Base-by-base conservation (phyloP, 1,139 yeast genomes). In the Hanseniaspora gamundiae region DNA sequence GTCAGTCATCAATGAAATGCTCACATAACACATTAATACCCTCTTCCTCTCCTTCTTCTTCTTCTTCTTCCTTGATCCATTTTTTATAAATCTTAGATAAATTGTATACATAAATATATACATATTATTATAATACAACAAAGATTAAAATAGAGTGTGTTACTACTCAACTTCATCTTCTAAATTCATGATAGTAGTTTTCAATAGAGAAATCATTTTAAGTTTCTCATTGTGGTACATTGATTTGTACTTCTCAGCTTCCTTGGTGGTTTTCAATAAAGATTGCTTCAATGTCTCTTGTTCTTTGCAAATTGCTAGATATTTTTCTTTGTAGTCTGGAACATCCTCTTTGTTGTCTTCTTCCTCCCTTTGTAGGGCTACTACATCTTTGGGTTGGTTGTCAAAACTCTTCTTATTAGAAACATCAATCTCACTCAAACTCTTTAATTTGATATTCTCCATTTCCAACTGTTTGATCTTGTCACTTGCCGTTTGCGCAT, bases 401-500 rank as follows among this genome's bases (percentile, higher is more conserved):
- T n/a, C n/a, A n/a, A n/a, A n/a, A n/a, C n/a, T n/a, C n/a, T 4
- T 8, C 4, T 21, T 8, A 17, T 4, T 14, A 9, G 36, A 33
- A 17, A 33, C 10, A 33, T 33, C 24, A 17, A 19, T 13, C 9
- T 17, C 10, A 33, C 36, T 19, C 11, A 19, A 33, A 13, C 22
- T 19, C 46, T 51, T 58, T 44, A 71, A 56, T 5, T 48, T 46
- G 2, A 49, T 31, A 49, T 73, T 72, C 51, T 74, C 76, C 7
- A 51, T 42, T 52, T 76, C 80, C 42, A 78, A 60, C n/a, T 51
- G 52, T 33, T 59, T 58, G 40, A 77, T 75, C 48, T 68, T 71
- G 38, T 68, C 70, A 40, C 75, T 70, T 1, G 83, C 83, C 46
- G 63, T 62, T 51, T 67, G 70, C 59, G 78, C 76, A 51, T 75